Base-by-base conservation (phyloP, 1,284 basidiomycete genomes). In the Cerrena zonata region DNA sequence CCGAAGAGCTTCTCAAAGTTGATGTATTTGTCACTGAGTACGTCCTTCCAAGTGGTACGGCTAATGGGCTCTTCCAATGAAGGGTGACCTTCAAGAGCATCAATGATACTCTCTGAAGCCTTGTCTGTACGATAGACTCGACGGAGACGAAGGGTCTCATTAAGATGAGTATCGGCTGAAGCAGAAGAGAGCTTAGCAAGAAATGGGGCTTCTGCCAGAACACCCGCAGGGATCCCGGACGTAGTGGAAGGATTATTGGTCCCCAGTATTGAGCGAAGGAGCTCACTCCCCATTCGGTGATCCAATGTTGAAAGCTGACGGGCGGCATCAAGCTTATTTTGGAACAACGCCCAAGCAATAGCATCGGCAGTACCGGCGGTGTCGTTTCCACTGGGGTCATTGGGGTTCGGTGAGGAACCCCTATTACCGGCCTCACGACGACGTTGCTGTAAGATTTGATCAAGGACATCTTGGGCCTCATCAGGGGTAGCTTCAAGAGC, bases 1-100 rank as follows among this genome's bases (percentile, higher is more conserved):
- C 64, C 56, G 45, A 50, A 56, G 15, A 66, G 39, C 30, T 62
- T 61, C 24, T 61, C 57, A 51, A 66, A 61, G 39, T 62, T 51
- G 34, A 64, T 56, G 37, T 49, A 60, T 10, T 55, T 38, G 27
- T 56, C 53, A 18, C 37, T 30, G 39, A 59, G 47, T 30, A 61
- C 49, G 21, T 51, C 37, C 11, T 30, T 49, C 59, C 59, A 61
- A 19, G 57, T 51, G 5, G 24, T 5, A 34, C 30, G 30, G 15
- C 7, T 7, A 7, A 34, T 7, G 7, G 15, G 30, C 15, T 34
- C n/a, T 5, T 41, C 18, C 5, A 23, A 18, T 5, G 40, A 41
- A 18, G 40, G 18, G 30, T 34, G 30, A 7, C 15, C 7, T 34
- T 34, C 7, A 7, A 34, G 15, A 34, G 30, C 7, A 15, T 34